Evolutionary conservation across 495 filamentous ascomycete species (phyloP), one percentile per base, ranked within the genome.

Genomic region (Talaromyces proteolyticus): DNA sequence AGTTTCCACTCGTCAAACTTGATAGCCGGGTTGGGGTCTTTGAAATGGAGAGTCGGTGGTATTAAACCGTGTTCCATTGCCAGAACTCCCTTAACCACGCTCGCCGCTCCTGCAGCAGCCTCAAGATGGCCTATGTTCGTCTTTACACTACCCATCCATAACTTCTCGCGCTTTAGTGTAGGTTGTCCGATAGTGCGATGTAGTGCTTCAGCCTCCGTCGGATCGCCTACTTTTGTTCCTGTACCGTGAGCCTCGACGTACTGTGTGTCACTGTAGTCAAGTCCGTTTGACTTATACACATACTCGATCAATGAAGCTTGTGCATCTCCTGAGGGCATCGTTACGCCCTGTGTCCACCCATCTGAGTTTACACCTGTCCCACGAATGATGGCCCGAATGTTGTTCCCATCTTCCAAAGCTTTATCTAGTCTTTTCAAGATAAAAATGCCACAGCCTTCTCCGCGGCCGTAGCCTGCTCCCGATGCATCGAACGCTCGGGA

Each of bases 391-490:
- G 65, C 68, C 1, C 70, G 55, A 16, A 77, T 65, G 0, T 70
- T 62, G 42, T 68, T 61, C 1, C 53, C 54, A 24, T 66, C 68
- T 0, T 36, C 24, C 0, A 73, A 19, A 4, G 72, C 71, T 29
- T 59, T 43, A 6, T 47, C 43, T 7, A 66, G 26, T 0, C 26
- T 41, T 48, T 68, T 75, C 17, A 76, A 37, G 18, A 60, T 66
- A 6, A 73, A 38, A 1, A 63, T 63, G 26, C 29, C 59, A 14
- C 72, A 51, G 0, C 62, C 66, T 52, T 88, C 86, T 11, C 73
- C 86, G n/a, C 84, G 73, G 0, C 65, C 81, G 55, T 83, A 88
- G 0, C 85, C 86, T 51, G 82, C 74, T 0, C 82, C 86, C 4
- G 63, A 50, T 1, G 68, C 65, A 56, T 85, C 81, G 50, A 85